Percentiles rank a stretch among this genome's conserved stretches.
Evolutionary conservation across 2,329 filamentous ascomycete species (phyloP).

Genomic region (Fusarium agapanthi): DNA sequence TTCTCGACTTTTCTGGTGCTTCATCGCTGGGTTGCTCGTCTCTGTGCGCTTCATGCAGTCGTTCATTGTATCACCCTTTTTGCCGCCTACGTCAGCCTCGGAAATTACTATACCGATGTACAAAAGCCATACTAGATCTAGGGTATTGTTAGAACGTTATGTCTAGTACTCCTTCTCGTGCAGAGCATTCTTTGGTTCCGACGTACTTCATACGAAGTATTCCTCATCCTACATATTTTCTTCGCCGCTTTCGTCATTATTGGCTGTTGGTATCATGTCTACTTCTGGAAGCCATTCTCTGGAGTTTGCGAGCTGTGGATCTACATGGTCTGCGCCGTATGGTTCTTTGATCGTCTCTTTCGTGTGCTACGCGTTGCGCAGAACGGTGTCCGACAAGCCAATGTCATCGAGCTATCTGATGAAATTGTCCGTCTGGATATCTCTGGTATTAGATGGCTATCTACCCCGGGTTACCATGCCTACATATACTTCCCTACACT

Average conservation of each 20-base stretch:
- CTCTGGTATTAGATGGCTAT: not conserved
- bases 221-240: not conserved
- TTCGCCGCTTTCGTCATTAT: not conserved
- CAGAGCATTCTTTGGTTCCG: not conserved
- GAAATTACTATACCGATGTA: fast-evolving
- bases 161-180: fast-evolving
- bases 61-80: not conserved
- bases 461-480: not conserved
- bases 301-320: not conserved
- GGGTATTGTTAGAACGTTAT: not conserved
- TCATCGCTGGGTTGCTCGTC: not conserved
- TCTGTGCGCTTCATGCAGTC: not conserved
- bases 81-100: not conserved
- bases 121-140: not conserved
- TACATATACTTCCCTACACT: not conserved
- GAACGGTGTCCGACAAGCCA: fast-evolving
- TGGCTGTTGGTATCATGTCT: not conserved
- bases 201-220: not conserved
- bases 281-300: not conserved
- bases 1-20: not conserved
- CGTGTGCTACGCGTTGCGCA: not conserved
- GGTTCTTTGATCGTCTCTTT: not conserved
- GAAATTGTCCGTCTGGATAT: not conserved
- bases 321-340: not conserved
- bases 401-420: not conserved